Evolutionary conservation across 148 eudicot genomes (phyloP).

Genomic region (Heliamphora exappendiculata): DNA sequence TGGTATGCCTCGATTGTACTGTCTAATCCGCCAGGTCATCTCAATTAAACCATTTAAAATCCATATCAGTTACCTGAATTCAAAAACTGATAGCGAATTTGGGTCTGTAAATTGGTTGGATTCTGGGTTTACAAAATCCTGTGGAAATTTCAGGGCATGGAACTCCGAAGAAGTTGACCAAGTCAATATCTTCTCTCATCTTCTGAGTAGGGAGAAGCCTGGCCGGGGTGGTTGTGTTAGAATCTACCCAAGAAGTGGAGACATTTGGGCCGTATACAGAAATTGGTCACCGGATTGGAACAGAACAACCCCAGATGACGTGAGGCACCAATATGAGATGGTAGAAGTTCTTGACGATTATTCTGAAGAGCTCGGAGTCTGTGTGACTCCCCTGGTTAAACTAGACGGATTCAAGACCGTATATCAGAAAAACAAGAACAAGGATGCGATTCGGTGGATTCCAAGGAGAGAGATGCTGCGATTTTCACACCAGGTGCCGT

Average conservation of each 20-base stretch:
- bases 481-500: constrained; percentile 94
- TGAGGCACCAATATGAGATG: constrained; percentile 91
- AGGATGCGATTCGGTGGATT: constrained; percentile 51
- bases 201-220: constrained; percentile 63
- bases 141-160: constrained; percentile 79
- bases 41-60: constrained; percentile 78
- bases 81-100: constrained; percentile 80
- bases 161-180: constrained; percentile 67
- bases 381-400: constrained; percentile 61
- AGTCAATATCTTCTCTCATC: constrained; percentile 92
- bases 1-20: constrained; percentile 97
- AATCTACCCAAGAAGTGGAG: constrained; percentile 80
- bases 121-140: constrained; percentile 86
- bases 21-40: constrained; percentile 76
- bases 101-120: constrained; percentile 75
- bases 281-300: constrained; percentile 93
- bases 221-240: constrained; percentile 88
- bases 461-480: constrained; percentile 86
- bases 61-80: constrained; percentile 74
- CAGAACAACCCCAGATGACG: constrained; percentile 61
- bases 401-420: constrained; percentile 81
- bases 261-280: constrained; percentile 84
- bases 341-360: constrained; percentile 86
- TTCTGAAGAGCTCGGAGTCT: constrained; percentile 71
- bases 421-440: constrained; percentile 46